Conservation (phyloP, 257 asterid genomes). For the Rehmannia glutinosa region DNA sequence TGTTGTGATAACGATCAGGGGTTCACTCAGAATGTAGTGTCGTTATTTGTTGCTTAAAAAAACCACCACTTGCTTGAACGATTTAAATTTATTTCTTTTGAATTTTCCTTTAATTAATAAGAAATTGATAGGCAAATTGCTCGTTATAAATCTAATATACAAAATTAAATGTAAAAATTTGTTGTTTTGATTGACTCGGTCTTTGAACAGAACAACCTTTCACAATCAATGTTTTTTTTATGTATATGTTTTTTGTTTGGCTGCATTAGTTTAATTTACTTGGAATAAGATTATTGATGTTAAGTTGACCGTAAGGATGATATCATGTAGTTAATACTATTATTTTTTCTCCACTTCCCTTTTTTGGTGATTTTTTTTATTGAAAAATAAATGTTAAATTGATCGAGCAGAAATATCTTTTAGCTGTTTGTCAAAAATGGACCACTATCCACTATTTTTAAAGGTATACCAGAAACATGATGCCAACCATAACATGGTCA, state of each 20-base stretch:
- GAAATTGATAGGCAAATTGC: too few relatives aligned
- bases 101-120: too few relatives aligned
- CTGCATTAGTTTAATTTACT: neutral
- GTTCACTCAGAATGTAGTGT: too few relatives aligned
- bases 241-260: neutral
- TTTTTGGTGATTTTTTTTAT: neutral
- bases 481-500: too few relatives aligned
- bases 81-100: too few relatives aligned
- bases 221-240: neutral
- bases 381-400: neutral
- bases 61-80: too few relatives aligned
- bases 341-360: neutral
- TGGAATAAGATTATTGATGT: neutral
- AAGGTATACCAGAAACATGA: too few relatives aligned
- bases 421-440: too few relatives aligned
- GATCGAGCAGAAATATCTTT: neutral
- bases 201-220: neutral
- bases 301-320: neutral
- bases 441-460: too few relatives aligned
- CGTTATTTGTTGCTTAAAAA: too few relatives aligned
- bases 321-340: neutral
- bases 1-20: too few relatives aligned
- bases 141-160: too few relatives aligned
- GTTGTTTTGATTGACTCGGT: neutral
- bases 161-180: neutral